Conservation (phyloP, 2,329 filamentous ascomycete genomes). For the Blastomyces silverae region DNA sequence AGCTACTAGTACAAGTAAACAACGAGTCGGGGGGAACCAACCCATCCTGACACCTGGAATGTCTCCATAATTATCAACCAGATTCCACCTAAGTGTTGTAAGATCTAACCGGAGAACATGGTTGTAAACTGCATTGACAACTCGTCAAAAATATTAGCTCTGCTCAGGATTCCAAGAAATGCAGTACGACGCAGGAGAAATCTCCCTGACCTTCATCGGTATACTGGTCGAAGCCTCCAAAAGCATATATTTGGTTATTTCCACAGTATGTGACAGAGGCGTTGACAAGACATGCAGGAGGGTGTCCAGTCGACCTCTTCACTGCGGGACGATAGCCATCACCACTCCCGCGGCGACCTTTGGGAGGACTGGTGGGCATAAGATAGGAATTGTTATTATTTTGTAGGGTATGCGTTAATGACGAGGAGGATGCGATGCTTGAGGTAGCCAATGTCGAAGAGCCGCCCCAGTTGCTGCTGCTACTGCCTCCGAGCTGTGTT, state of each 20-base stretch:
- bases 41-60: constrained; percentile 97
- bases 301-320: constrained; percentile 67
- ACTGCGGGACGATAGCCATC: constrained; percentile 82
- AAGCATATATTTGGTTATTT: constrained; percentile 95
- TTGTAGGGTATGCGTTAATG: constrained; percentile 35
- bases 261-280: constrained; percentile 98
- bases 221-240: constrained; percentile 97
- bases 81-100: constrained; percentile 79
- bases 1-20: neutral
- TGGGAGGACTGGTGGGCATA: constrained; percentile 78
- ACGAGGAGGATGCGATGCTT: constrained; percentile 9
- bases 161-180: neutral
- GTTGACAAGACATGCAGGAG: constrained; percentile 92
- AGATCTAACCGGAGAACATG: constrained; percentile 89
- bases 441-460: constrained; percentile 6
- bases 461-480: constrained; percentile 11
- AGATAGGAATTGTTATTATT: constrained; percentile 69
- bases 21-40: constrained; percentile 38
- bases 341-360: constrained; percentile 52
- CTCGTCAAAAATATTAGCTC: neutral
- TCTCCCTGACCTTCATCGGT: constrained; percentile 68
- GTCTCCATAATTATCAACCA: constrained; percentile 98
- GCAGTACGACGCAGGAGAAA: neutral
- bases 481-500: constrained; percentile 9
- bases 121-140: constrained; percentile 66